Evolutionary conservation across 768 basidiomycete genomes (phyloP), one percentile per base, ranked within the genome.

Genomic region (Lactarius hatsudake): DNA sequence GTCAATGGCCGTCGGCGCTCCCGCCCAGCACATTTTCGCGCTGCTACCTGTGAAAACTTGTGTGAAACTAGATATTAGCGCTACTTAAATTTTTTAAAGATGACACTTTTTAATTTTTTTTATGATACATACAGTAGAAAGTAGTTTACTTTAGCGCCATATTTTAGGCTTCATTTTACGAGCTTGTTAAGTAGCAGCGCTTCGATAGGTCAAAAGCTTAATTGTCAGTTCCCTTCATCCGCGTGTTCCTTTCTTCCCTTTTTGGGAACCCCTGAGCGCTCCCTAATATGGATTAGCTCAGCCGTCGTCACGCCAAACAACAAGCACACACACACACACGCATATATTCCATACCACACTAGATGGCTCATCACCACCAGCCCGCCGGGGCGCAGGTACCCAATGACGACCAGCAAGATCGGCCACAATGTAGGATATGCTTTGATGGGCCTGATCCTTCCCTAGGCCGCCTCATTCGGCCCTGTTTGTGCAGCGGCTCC

Each of bases 341-440:
- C 23, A 42, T 28, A 60, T 20, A 61, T 5, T 5, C 17, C 8
- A 20, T 5, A 34, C 32, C 34, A 34, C 1, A 8, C 9, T 20
- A 13, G 23, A 60, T 65, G 64, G 18, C 54, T 20, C 56, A 61
- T 20, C 53, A 26, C 12, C 54, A 42, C 15, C 42, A 42, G 17
- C 51, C 23, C 26, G 26, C 57, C 51, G 56, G 20, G 38, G 30
- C 26, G 36, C 53, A 32, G 58, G 61, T 53, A 36, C 40, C 63
- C 30, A 61, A 64, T 65, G 28, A 42, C 28, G 51, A 53, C 45
- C 45, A 48, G 45, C 26, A 18, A 53, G 56, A 69, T 8, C 86
- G 86, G 72, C 88, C 83, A 72, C 89, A 90, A 74, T 95, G 94
- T 73, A 83, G 94, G 62, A 96, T 96, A 56, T 96, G 94, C 74